Conservation (phyloP, 1,284 basidiomycete species). For the Pseudomicrostroma phylloplanum region DNA sequence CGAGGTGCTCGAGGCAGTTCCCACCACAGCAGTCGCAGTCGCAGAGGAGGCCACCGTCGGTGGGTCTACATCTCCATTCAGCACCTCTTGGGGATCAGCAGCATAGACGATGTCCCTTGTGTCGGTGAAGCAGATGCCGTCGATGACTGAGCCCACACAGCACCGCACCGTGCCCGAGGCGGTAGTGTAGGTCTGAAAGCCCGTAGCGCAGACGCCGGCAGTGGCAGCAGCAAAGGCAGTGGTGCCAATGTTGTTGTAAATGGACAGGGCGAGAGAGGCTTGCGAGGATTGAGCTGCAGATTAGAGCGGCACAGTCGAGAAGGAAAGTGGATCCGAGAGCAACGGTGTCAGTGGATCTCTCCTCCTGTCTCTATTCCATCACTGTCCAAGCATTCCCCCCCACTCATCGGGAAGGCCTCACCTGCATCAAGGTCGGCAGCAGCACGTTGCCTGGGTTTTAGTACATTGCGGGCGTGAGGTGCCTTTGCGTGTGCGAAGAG, state of each 20-base stretch:
- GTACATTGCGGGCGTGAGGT: too few species aligned
- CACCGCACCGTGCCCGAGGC: not conserved
- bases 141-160: not conserved
- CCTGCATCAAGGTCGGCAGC: too few species aligned
- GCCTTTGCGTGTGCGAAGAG: too few species aligned
- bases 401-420: too few species aligned
- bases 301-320: too few species aligned
- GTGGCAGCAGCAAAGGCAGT: not conserved
- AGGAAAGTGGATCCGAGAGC: not conserved
- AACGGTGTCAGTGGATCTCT: too few species aligned
- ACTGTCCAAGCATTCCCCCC: too few species aligned
- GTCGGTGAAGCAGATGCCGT: not conserved
- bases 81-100: not conserved
- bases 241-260: constrained; percentile 3
- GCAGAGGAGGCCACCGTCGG: not conserved
- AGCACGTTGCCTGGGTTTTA: too few species aligned
- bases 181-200: not conserved
- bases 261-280: constrained; percentile 13
- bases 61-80: not conserved
- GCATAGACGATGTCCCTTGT: not conserved
- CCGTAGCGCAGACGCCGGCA: not conserved
- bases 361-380: too few species aligned
- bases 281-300: not conserved
- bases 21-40: not conserved
- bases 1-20: not conserved